Conservation (phyloP, 2,329 filamentous ascomycete species). For the Monilinia polystroma region DNA sequence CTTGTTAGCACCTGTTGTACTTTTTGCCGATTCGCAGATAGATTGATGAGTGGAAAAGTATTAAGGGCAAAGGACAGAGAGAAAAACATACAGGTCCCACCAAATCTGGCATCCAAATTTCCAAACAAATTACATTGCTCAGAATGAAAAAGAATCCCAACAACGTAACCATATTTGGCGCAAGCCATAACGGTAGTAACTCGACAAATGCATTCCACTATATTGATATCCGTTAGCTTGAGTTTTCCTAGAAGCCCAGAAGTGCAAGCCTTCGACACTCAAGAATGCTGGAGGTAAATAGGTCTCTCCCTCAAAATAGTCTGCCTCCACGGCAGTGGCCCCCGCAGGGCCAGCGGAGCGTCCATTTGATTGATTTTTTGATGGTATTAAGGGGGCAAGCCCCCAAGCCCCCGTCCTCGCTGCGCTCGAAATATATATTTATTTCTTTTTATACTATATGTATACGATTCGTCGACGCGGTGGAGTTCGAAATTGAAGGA, state of each 20-base stretch:
- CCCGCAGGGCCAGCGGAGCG: too few species aligned
- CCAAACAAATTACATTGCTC: constrained; percentile 70
- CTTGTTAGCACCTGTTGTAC: constrained; percentile 25
- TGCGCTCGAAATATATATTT: constrained; percentile 3
- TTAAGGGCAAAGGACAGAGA: not conserved
- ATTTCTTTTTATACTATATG: constrained; percentile 18
- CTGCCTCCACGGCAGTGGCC: too few species aligned
- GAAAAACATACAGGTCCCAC: constrained; percentile 71
- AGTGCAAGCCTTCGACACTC: too few species aligned
- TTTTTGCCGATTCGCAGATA: not conserved
- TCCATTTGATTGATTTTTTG: too few species aligned
- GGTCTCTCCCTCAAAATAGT: not conserved
- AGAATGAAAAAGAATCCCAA: constrained; percentile 94
- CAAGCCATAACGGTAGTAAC: constrained; percentile 89
- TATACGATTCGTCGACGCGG: not conserved
- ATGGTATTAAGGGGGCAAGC: not conserved
- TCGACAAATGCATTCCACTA: constrained; percentile 98
- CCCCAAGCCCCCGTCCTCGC: not conserved
- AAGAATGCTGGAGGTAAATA: too few species aligned
- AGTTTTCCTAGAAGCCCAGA: not conserved
- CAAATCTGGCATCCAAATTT: constrained; percentile 83
- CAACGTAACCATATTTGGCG: constrained; percentile 96
- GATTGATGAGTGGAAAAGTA: not conserved
- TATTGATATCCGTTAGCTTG: constrained; percentile 32
- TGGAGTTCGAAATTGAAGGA: not conserved